Evolutionary conservation across 441 rosid species (phyloP).

Genomic region (Jatropha podagrica): DNA sequence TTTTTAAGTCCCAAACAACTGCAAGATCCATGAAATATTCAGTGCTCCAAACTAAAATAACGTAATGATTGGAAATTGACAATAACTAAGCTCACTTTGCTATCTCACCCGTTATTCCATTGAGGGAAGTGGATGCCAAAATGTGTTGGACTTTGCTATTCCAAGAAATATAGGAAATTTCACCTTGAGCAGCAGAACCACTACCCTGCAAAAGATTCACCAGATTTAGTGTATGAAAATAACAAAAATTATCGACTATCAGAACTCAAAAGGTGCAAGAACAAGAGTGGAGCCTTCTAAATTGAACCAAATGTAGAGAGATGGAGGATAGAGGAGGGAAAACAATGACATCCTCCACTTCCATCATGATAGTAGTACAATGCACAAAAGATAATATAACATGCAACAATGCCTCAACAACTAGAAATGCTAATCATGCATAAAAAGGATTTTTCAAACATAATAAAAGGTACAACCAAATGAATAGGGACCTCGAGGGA

Average conservation of each 20-base stretch:
- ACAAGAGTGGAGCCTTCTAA: neutral
- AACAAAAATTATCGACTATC: neutral
- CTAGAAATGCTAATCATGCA: neutral
- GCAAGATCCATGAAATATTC: constrained; percentile 29
- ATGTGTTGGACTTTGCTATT: constrained; percentile 93
- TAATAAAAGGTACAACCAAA: neutral
- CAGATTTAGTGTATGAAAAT: neutral
- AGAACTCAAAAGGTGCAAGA: neutral
- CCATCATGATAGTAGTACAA: neutral
- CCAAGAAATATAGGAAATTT: constrained; percentile 97
- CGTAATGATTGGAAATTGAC: constrained; percentile 13
- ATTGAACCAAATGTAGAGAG: neutral
- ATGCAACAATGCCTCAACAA: neutral
- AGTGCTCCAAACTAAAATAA: constrained; percentile 13
- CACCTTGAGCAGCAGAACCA: constrained; percentile 95
- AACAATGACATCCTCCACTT: neutral
- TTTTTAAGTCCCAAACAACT: constrained; percentile 99
- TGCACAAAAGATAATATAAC: neutral
- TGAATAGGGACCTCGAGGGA: neutral
- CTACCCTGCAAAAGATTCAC: constrained; percentile 60
- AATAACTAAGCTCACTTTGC: neutral
- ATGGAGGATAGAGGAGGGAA: neutral
- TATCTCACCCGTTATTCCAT: constrained; percentile 92
- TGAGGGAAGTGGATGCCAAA: constrained; percentile 89
- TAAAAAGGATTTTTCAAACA: neutral